phyloP scores from a whole-genome alignment of 176 grass and related monocot species.

The Bolboschoenus planiculmis region DNA sequence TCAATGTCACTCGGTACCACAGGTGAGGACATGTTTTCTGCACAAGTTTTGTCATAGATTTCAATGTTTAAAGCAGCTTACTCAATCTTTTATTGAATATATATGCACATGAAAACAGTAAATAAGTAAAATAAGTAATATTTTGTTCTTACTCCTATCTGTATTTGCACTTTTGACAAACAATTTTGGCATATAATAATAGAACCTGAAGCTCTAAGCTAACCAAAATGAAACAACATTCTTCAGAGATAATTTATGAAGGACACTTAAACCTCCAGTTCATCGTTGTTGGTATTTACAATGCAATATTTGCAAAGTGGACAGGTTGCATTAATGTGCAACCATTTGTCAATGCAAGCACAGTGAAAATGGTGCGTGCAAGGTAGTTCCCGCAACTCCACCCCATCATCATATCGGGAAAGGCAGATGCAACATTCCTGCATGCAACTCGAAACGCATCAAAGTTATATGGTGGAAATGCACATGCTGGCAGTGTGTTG shows the following conservation, averaged over 20 bases:
- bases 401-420: conserved; percentile 32
- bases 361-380: conserved; percentile 47
- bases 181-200: background rate
- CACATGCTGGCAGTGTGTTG: background rate
- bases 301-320: conserved; percentile 45
- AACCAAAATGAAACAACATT: conserved; percentile 14
- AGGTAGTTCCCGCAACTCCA: conserved; percentile 38
- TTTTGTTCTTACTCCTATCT: background rate
- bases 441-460: background rate
- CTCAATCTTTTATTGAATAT: background rate
- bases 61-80: background rate
- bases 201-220: background rate
- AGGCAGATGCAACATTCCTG: conserved; percentile 58
- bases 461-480: background rate
- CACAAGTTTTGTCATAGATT: background rate
- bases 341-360: conserved; percentile 41
- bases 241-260: background rate
- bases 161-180: background rate
- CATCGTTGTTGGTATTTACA: conserved; percentile 18
- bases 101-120: background rate
- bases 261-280: conserved; percentile 18
- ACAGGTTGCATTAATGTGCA: conserved; percentile 48
- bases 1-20: background rate
- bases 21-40: background rate
- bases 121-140: background rate